Base-by-base conservation (phyloP, 1,284 basidiomycete species). In the Moniliella sp. region DNA sequence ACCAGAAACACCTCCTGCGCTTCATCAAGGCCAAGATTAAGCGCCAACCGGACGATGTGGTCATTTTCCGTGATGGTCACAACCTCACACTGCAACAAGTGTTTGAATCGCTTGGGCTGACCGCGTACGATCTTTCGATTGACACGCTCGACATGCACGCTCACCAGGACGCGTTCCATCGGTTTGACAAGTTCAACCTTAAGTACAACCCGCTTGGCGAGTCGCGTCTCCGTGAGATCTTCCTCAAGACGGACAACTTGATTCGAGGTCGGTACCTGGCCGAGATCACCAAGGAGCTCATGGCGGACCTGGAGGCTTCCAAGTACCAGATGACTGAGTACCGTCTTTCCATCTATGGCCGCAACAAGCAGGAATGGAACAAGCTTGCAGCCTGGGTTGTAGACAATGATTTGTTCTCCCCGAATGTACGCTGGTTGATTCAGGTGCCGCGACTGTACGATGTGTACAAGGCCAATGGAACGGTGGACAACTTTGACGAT, bases 61-160 rank as follows among this genome's bases (percentile, higher is more conserved):
- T 99, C 29, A 94, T 93, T 36, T 79, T 80, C 64, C 76, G 88
- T 44, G 91, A 97, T 53, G 82, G 77, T 12, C 72, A 76, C 25
- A 73, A 83, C 46, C 67, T 97, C 13, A 94, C 88, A 0, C 68
- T 99, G 2, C 69, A 76, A 37, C 73, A 97, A 65, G 91, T 99
- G 21, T 99, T 99, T 62, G 71, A 91, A 53, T 88, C 82, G 18
- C 72, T 99, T 17, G 76, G 88, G 47, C 66, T 99, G 18, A 88
- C 81, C 0, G 88, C 91, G 2, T 99, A 99, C 62, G 91, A 99
- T 50, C 70, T 99, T 23, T 91, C 83, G 5, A 97, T 99, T 56
- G 91, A 99, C 58, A 97, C 91, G 4, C 72, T 99, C 30, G 91
- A 97, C 57, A 97, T 94, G 91, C 91, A 97, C 45, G 91, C 91